A percentile compares a stretch with the other conserved stretches of the same genome.
Evolutionary conservation across 352 stramenopile species (phyloP).

Genomic region (Globisporangium abappressorium): DNA sequence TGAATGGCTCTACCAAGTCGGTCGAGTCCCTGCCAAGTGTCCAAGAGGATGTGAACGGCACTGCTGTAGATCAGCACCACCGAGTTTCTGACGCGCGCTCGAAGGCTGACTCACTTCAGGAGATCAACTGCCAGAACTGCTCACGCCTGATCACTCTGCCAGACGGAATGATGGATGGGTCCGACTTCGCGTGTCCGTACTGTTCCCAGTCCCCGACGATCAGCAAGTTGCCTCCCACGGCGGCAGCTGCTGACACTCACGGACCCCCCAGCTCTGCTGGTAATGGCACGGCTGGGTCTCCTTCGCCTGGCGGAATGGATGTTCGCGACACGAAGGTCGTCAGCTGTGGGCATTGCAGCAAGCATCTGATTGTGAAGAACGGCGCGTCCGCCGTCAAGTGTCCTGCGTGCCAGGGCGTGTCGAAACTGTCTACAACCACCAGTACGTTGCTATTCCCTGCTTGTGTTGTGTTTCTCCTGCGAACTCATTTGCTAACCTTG

Average conservation of each 20-base stretch:
- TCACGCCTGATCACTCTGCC: constrained; percentile 48
- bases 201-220: constrained; percentile 56
- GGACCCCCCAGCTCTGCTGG: constrained; percentile 16
- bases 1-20: constrained; percentile 29
- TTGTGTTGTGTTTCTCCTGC: background rate
- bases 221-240: constrained; percentile 28
- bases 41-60: constrained; percentile 18
- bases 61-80: background rate
- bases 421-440: constrained; percentile 77
- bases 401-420: constrained; percentile 74
- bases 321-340: constrained; percentile 82
- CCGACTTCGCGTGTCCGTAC: constrained; percentile 67
- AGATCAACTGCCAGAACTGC: constrained; percentile 64
- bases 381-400: constrained; percentile 78
- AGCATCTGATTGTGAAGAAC: constrained; percentile 83
- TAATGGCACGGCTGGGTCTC: background rate
- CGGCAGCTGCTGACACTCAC: constrained; percentile 21
- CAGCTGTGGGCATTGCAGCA: constrained; percentile 80
- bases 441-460: constrained; percentile 45
- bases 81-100: background rate
- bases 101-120: constrained; percentile 9
- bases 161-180: constrained; percentile 31
- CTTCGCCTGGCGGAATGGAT: constrained; percentile 21
- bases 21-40: constrained; percentile 30
- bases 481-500: constrained; percentile 16